phyloP scores from a whole-genome alignment of 306 rosid species.

The Ochetophila trinervis region DNA sequence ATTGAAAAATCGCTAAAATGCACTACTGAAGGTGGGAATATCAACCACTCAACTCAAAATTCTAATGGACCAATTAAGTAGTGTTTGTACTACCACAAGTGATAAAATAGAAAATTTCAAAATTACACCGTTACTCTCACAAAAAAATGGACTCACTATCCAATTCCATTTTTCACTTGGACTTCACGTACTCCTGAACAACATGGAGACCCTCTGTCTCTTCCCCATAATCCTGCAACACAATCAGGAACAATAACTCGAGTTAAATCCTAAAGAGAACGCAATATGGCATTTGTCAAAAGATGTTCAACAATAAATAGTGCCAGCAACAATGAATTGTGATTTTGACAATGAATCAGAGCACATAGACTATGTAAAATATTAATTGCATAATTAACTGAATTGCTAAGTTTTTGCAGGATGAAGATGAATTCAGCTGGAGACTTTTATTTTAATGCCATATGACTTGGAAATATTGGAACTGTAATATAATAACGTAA shows the following conservation, averaged over 20 bases:
- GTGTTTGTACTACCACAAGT: no score
- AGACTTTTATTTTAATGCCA: no score
- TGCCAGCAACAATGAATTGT: no score
- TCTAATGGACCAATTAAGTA: no score
- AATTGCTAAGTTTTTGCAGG: no score
- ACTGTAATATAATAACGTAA: not conserved
- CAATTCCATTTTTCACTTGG: conserved; percentile 22
- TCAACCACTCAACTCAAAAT: no score
- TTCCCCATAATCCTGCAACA: conserved; percentile 39
- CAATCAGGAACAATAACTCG: not conserved
- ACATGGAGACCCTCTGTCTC: conserved; percentile 41
- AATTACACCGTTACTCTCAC: not conserved
- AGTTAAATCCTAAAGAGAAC: not conserved
- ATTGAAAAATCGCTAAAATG: no score
- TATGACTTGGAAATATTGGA: not conserved
- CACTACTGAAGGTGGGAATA: no score
- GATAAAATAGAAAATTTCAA: not conserved
- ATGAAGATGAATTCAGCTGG: no score
- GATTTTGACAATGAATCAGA: no score
- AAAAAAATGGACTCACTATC: conserved; percentile 9
- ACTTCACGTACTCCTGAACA: conserved; percentile 44
- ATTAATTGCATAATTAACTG: no score
- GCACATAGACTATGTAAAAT: no score
- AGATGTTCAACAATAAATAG: not conserved
- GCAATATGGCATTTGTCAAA: not conserved